Evolutionary conservation across 192 early-diverging fungal genomes (phyloP).

Genomic region (Coemansia sp.): DNA sequence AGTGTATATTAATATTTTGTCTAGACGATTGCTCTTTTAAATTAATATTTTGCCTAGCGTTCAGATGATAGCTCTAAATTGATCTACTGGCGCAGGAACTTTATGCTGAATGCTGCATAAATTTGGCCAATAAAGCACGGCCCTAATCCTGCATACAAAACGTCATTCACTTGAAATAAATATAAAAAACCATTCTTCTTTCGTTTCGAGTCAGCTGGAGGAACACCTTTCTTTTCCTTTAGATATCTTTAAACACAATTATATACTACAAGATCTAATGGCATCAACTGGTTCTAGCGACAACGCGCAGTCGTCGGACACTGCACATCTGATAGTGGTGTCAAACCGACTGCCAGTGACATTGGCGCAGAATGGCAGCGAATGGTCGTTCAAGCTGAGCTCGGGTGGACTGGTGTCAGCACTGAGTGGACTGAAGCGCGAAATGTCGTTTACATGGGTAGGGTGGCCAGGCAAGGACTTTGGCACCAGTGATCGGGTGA

Average conservation of each 20-base stretch:
- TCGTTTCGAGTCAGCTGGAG: background rate
- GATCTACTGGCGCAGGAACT: too few species aligned
- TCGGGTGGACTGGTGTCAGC: constrained; percentile 96
- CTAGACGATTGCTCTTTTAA: too few species aligned
- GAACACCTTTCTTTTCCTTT: background rate
- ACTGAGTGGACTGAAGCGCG: constrained; percentile 86
- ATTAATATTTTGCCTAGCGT: too few species aligned
- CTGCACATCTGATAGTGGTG: constrained; percentile 78
- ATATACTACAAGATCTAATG: background rate
- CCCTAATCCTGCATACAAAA: constrained; percentile 5
- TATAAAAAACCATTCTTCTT: background rate
- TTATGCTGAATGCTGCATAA: constrained; percentile 2
- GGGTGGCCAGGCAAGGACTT: constrained; percentile 97
- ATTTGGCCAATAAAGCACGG: background rate
- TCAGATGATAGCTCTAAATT: too few species aligned
- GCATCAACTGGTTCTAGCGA: background rate
- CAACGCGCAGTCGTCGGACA: constrained; percentile 8
- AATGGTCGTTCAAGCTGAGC: constrained; percentile 78
- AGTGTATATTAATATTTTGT: too few species aligned
- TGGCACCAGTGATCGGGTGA: constrained; percentile 69
- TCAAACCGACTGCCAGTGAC: constrained; percentile 97
- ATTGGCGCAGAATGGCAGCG: constrained; percentile 39
- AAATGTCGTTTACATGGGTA: constrained; percentile 98
- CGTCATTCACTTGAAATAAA: background rate
- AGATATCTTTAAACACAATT: too few species aligned